These are phyloP conservation scores for Xylaria curta DNA, from an alignment of 495 filamentous ascomycete species.

Conservation along the genomic window DNA sequence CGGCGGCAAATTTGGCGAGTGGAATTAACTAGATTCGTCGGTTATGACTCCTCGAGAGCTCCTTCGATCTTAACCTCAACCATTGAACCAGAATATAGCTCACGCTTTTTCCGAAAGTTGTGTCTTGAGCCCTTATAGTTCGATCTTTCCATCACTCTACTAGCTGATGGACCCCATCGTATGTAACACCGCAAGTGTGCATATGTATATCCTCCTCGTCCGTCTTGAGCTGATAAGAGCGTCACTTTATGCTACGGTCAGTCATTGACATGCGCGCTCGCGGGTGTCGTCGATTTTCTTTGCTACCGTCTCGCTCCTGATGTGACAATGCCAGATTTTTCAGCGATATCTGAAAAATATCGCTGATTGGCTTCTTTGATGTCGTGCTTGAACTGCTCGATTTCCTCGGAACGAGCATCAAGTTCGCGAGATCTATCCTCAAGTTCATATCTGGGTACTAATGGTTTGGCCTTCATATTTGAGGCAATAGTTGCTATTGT, in stretches of 20 bases:
- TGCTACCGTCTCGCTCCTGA: slow-evolving; percentile 19
- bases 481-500: slow-evolving; percentile 14
- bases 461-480: slow-evolving; percentile 17
- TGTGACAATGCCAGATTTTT: slow-evolving; percentile 19
- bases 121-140: slow-evolving; percentile 1
- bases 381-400: slow-evolving; percentile 16
- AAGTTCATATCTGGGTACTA: slow-evolving; percentile 18
- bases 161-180: slow-evolving; percentile 20
- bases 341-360: slow-evolving; percentile 12
- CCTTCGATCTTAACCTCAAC: slow-evolving; percentile 24
- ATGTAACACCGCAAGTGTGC: slow-evolving; percentile 23
- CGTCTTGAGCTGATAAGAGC: slow-evolving; percentile 24
- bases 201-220: slow-evolving; percentile 22
- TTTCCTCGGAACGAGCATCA: slow-evolving; percentile 17
- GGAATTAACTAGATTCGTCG: slow-evolving; percentile 25
- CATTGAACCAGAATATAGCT: slow-evolving; percentile 16
- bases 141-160: slow-evolving; percentile 24
- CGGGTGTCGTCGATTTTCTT: slow-evolving; percentile 17
- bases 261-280: slow-evolving; percentile 16
- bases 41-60: slow-evolving; percentile 24
- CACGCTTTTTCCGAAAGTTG: too few species aligned
- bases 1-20: slow-evolving; percentile 20
- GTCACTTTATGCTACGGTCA: slow-evolving; percentile 19
- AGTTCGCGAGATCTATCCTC: slow-evolving; percentile 15
- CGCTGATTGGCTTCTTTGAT: slow-evolving; percentile 18